A percentile compares a stretch with the other conserved stretches of the same genome.
Conservation (phyloP, 2,329 filamentous ascomycete species). For the Paecilomyces dactylethromorphus region DNA sequence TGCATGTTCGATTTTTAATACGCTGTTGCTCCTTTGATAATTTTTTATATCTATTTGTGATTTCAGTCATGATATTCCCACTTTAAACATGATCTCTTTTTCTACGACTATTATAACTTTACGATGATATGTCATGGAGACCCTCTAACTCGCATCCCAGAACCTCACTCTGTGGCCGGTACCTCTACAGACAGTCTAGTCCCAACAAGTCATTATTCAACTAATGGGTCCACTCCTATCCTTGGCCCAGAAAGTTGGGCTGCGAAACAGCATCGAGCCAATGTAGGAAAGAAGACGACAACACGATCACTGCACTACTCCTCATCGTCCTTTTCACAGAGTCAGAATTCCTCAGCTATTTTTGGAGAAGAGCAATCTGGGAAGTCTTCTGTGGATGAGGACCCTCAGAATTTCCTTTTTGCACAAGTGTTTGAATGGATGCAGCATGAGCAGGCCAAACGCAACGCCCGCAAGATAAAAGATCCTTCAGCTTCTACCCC, state of each 20-base stretch:
- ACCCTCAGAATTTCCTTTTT: slow-evolving; percentile 44
- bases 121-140: background rate
- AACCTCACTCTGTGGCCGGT: background rate
- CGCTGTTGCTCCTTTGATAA: background rate
- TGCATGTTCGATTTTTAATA: background rate
- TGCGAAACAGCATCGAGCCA: slow-evolving; percentile 21
- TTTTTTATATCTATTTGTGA: background rate
- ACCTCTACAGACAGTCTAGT: background rate
- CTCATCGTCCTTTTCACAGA: slow-evolving; percentile 17
- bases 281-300: slow-evolving; percentile 19
- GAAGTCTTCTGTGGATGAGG: slow-evolving; percentile 20
- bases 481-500: slow-evolving; percentile 27
- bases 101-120: background rate
- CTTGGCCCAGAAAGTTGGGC: slow-evolving; percentile 4
- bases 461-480: slow-evolving; percentile 49
- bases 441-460: slow-evolving; percentile 67
- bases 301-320: slow-evolving; percentile 15
- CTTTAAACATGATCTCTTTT: background rate
- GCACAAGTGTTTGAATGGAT: slow-evolving; percentile 78
- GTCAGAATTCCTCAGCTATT: slow-evolving; percentile 13
- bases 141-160: background rate
- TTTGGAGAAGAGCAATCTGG: slow-evolving; percentile 19
- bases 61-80: background rate
- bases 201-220: background rate
- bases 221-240: background rate